Conservation (phyloP, 2,329 filamentous ascomycete genomes). For the Chrysosporium queenslandicum region DNA sequence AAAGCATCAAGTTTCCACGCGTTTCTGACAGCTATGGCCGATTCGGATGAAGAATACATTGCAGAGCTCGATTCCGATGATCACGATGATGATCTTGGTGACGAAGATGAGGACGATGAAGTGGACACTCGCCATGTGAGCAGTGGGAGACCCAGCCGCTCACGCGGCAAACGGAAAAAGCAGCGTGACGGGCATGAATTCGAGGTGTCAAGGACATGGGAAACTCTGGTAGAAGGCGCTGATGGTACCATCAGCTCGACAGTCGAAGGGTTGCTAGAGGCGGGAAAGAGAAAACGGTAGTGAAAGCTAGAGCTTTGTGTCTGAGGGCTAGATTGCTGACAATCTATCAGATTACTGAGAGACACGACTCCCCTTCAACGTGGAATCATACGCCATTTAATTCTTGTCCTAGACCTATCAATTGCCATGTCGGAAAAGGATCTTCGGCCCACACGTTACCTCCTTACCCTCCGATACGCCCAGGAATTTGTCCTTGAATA, state of each 20-base stretch:
- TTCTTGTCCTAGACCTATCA: conserved; percentile 84
- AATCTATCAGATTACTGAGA: conserved; percentile 57
- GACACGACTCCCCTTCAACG: conserved; percentile 93
- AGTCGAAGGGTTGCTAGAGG: conserved; percentile 65
- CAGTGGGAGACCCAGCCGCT: background rate
- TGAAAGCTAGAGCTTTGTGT: background rate
- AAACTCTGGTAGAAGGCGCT: conserved; percentile 64
- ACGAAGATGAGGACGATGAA: conserved; percentile 19
- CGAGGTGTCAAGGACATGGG: conserved; percentile 46
- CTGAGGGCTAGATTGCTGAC: background rate
- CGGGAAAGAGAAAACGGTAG: conserved; percentile 65
- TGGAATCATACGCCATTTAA: conserved; percentile 92
- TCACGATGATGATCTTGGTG: conserved; percentile 23
- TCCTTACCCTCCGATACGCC: conserved; percentile 71
- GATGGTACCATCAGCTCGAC: conserved; percentile 65
- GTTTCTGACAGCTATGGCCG: conserved; percentile 28
- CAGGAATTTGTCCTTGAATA: conserved; percentile 85
- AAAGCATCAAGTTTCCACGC: background rate
- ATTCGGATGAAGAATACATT: conserved; percentile 45
- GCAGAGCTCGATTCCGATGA: conserved; percentile 40
- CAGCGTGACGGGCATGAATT: conserved; percentile 35
- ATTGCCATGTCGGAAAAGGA: conserved; percentile 94
- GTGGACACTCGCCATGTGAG: conserved; percentile 8
- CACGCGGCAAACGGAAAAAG: conserved; percentile 26
- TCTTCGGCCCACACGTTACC: conserved; percentile 74